Evolutionary conservation across 1,284 basidiomycete genomes (phyloP), one percentile per base, ranked within the genome.

Genomic region (Hymenochaete sp.): DNA sequence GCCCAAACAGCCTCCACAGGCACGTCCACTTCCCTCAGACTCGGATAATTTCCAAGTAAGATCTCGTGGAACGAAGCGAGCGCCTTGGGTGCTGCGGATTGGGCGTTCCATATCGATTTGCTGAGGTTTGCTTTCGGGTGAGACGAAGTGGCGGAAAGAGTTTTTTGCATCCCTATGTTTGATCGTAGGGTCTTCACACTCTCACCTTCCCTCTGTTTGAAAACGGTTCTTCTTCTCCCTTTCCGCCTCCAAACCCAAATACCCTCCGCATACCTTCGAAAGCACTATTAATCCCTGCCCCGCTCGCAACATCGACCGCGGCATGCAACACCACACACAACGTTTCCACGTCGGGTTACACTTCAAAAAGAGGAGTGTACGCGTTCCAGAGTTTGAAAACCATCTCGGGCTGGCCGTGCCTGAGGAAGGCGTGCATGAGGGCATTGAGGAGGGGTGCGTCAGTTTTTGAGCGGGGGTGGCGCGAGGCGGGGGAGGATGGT

Each of bases 351-450:
- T 81, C 72, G 0, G 79, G 81, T 1, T 61, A 54, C 0, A 79
- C 64, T 6, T 62, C 67, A 57, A 80, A 88, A 3, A 82, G 55
- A 0, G 57, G 47, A 1, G 64, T 62, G 62, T 83, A 71, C 13
- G 71, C 56, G 16, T 77, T 75, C 76, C 79, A 88, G 5, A 87
- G 53, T 33, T 63, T 63, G 56, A 80, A 81, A 2, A 79, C 69
- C 2, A 70, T 59, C 52, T 81, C 79, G 0, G 78, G 79, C 3
- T 77, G 70, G 11, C 66, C 64, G 13, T 66, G 63, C 18, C 67
- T 67, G 21, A 66, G 66, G n/a, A 77, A 61, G 3, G 68, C 56
- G 5, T 66, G 59, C 63, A 87, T 68, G 53, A 80, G 72, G 14
- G 66, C 60, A 53, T 81, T 82, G 41, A 82, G 57, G 0, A 67